A percentile compares a stretch with the other conserved stretches of the same genome.
Evolutionary conservation across 805 yeast genomes (phyloP).

Genomic region (Priceomyces fermenticarens): DNA sequence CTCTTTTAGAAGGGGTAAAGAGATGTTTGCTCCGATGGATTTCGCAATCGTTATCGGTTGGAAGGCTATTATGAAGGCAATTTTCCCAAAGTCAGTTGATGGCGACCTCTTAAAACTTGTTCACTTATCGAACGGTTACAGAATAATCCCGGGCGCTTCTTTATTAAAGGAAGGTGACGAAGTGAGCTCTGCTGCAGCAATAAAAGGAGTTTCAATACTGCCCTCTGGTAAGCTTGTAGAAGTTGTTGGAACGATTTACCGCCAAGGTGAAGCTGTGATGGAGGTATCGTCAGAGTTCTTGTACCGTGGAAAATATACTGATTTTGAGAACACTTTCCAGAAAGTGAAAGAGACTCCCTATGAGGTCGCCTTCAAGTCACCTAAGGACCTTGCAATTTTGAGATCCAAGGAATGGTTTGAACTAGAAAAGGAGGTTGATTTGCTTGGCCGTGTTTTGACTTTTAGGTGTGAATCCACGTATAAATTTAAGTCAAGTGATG

Average conservation of each 20-base stretch:
- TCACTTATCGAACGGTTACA: constrained; percentile 92
- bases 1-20: constrained; percentile 81
- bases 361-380: constrained; percentile 65
- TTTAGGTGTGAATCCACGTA: constrained; percentile 87
- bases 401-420: constrained; percentile 98
- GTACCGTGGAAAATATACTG: constrained; percentile 89
- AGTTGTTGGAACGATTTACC: constrained; percentile 83
- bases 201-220: constrained; percentile 85
- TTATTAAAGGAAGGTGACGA: constrained; percentile 87
- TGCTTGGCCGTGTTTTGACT: constrained; percentile 75
- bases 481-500: constrained; percentile 70
- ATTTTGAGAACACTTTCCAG: constrained; percentile 89
- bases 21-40: constrained; percentile 95
- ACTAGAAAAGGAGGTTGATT: constrained; percentile 63
- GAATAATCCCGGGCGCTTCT: constrained; percentile 86
- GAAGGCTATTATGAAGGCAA: constrained; percentile 97
- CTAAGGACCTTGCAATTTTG: constrained; percentile 90
- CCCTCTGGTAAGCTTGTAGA: constrained; percentile 94
- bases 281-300: constrained; percentile 94
- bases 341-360: constrained; percentile 84
- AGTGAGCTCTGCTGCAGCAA: constrained; percentile 77
- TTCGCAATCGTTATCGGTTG: constrained; percentile 98
- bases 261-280: constrained; percentile 78
- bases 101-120: constrained; percentile 94
- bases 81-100: constrained; percentile 93